Evolutionary conservation across 768 basidiomycete genomes (phyloP).

Genomic region (Russula foetens): DNA sequence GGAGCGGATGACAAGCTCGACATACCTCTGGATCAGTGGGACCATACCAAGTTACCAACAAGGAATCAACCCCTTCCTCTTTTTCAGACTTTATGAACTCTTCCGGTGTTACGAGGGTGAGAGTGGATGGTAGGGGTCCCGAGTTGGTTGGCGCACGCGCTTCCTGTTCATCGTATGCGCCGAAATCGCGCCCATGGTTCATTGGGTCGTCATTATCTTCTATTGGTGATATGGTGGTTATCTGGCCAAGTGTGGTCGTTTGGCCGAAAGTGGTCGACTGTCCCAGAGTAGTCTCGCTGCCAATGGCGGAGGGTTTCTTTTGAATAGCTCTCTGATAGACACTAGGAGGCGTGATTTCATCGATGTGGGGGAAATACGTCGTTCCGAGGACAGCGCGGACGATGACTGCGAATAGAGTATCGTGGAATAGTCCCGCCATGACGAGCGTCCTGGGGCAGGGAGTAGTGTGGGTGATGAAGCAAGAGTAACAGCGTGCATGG

Average conservation of each 20-base stretch:
- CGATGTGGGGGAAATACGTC: conserved; percentile 19
- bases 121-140: background rate
- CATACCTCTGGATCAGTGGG: conserved; percentile 18
- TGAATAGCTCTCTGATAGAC: conserved; percentile 4
- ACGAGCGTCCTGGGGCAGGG: background rate
- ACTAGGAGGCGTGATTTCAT: conserved; percentile 15
- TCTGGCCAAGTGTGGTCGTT: too few species aligned
- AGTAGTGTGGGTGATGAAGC: background rate
- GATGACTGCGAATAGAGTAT: conserved; percentile 26
- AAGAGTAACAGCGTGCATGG: too few species aligned
- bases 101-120: background rate
- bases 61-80: conserved; percentile 12
- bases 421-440: conserved; percentile 24
- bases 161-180: background rate
- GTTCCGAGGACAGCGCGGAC: conserved; percentile 24
- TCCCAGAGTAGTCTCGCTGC: background rate
- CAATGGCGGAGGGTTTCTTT: background rate
- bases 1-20: background rate
- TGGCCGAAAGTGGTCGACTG: too few species aligned
- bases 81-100: background rate
- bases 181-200: background rate
- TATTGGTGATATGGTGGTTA: too few species aligned
- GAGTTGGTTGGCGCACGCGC: background rate
- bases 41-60: conserved; percentile 25
- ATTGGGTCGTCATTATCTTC: conserved; percentile 4